Evolutionary conservation across 2,329 filamentous ascomycete species (phyloP), one percentile per base, ranked within the genome.

Genomic region (Scorias spongiosa): DNA sequence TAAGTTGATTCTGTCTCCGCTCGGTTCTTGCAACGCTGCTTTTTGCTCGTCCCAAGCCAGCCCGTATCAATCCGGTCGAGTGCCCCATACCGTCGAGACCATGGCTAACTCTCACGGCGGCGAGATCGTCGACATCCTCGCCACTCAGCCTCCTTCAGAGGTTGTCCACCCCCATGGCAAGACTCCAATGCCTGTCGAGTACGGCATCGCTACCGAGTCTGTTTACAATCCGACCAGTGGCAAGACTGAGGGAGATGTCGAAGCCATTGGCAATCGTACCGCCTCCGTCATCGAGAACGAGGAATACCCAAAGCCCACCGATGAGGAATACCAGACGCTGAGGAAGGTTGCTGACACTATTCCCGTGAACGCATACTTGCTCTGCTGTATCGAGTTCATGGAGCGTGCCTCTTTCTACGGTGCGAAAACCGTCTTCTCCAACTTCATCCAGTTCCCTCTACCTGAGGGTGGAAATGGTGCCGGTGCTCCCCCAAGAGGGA

Each of bases 321-420:
- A 66, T 6, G 68, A 74, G 39, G 71, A 75, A 49, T 47, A 51
- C 2, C 45, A 44, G 2, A 66, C 61, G 1, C 57, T 76, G 11
- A 67, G 70, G 17, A 69, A 65, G 44, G 64, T 74, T 7, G 61
- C 72, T n/a, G 74, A 65, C 36, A 60, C 52, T 2, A 63, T 79
- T 2, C 73, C 75, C 1, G 45, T 61, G 10, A 62, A 71, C 2
- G 68, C 72, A n/a, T 80, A 74, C 51, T 53, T 72, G 2, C 68
- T 79, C 28, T 78, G 75, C 48, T 50, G 71, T 6, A 73, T 78
- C 36, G 76, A 79, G 49, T 73, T 78, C 47, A 72, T 71, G 44
- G 76, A 80, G 54, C 65, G 76, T 44, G 75, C 74, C 2, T 77
- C 74, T 0, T 79, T 74, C 63, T 77, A 76, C 53, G 75, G 75